Evolutionary conservation across 805 yeast genomes (phyloP).

Genomic region (Candida ortonii): DNA sequence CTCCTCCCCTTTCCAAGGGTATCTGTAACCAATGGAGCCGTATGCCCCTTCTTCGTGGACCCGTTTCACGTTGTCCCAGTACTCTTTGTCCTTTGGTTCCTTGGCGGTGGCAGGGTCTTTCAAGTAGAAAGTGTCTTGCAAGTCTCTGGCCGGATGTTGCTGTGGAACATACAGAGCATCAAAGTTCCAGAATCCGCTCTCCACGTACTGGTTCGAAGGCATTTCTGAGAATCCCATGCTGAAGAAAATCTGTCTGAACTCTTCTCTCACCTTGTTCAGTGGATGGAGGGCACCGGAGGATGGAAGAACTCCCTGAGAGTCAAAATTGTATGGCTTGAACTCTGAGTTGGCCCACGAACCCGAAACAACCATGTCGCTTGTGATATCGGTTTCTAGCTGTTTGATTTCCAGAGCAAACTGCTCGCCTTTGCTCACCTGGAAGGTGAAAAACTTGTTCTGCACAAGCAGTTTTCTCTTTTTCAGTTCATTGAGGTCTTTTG

Average conservation of each 20-base stretch:
- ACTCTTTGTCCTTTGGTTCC: slow-evolving; percentile 76
- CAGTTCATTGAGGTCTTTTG: slow-evolving; percentile 72
- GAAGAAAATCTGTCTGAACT: slow-evolving; percentile 95
- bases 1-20: slow-evolving; percentile 94
- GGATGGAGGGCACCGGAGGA: slow-evolving; percentile 95
- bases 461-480: slow-evolving; percentile 88
- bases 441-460: slow-evolving; percentile 72
- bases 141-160: slow-evolving; percentile 99
- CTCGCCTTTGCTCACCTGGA: slow-evolving; percentile 71
- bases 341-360: slow-evolving; percentile 80
- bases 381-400: slow-evolving; percentile 87
- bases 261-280: slow-evolving; percentile 92
- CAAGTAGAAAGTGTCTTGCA: slow-evolving; percentile 97
- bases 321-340: slow-evolving; percentile 94
- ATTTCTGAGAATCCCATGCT: slow-evolving; percentile 97
- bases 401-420: slow-evolving; percentile 80
- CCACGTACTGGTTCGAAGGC: slow-evolving; percentile 98
- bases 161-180: slow-evolving; percentile 97
- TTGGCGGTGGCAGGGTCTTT: slow-evolving; percentile 86
- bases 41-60: slow-evolving; percentile 89
- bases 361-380: slow-evolving; percentile 83
- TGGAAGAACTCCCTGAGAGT: slow-evolving; percentile 88
- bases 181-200: slow-evolving; percentile 98
- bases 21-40: slow-evolving; percentile 97
- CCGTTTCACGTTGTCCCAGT: slow-evolving; percentile 70